Evolutionary conservation across 192 early-diverging fungal species (phyloP).

Genomic region (Coemansia sp.): DNA sequence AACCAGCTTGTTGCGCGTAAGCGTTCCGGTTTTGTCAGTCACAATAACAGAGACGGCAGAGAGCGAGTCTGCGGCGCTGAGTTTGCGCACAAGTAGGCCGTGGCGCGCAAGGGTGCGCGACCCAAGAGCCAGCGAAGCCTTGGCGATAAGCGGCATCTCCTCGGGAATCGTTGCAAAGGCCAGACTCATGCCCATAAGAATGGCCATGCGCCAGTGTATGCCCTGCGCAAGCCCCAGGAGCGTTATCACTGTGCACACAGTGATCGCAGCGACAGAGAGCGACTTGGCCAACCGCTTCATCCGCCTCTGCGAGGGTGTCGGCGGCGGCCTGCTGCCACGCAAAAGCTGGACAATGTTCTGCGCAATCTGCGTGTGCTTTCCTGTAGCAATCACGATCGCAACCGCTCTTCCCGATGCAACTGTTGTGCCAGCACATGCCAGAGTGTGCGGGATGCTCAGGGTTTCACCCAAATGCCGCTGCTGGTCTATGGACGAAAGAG

Average conservation of each 20-base stretch:
- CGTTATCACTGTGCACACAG: slow-evolving; percentile 21
- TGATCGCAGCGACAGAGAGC: slow-evolving; percentile 22
- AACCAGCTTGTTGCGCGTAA: slow-evolving; percentile 64
- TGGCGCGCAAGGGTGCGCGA: slow-evolving; percentile 36
- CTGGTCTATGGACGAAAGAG: slow-evolving; percentile 10
- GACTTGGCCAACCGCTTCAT: slow-evolving; percentile 22
- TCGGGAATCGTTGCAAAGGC: slow-evolving; percentile 54
- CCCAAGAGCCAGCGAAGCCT: slow-evolving; percentile 37
- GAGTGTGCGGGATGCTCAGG: slow-evolving; percentile 5
- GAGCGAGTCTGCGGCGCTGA: slow-evolving; percentile 65
- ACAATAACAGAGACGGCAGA: slow-evolving; percentile 63
- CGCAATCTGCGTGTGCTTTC: slow-evolving; percentile 25
- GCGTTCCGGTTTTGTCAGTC: slow-evolving; percentile 74
- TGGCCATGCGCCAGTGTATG: slow-evolving; percentile 31
- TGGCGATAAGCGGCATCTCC: slow-evolving; percentile 51
- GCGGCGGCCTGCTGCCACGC: slow-evolving; percentile 10
- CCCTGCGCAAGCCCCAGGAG: slow-evolving; percentile 21
- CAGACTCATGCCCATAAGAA: slow-evolving; percentile 43
- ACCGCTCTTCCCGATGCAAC: slow-evolving; percentile 35
- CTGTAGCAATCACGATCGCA: slow-evolving; percentile 36
- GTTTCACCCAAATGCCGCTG: not conserved
- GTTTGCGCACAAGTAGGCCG: slow-evolving; percentile 62
- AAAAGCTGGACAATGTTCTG: slow-evolving; percentile 10
- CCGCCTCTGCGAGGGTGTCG: slow-evolving; percentile 25
- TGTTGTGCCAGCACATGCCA: slow-evolving; percentile 41